A percentile compares a stretch with the other conserved stretches of the same genome.
Conservation (phyloP, 2,329 filamentous ascomycete species). For the Cladobotryum protrusum region DNA sequence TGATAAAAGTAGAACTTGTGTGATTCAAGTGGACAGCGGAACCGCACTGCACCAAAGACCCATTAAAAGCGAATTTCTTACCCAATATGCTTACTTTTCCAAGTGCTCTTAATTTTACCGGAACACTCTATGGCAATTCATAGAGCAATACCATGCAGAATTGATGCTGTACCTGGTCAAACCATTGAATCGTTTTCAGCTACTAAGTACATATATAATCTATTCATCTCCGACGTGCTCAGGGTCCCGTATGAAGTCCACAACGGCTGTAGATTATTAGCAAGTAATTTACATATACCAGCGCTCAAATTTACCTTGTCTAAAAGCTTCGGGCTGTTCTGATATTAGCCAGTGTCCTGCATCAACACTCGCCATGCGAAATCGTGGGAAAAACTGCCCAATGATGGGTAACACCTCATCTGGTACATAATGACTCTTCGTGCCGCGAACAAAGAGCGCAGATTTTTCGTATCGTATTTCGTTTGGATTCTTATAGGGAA, state of each 20-base stretch:
- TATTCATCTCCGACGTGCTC: conserved; percentile 29
- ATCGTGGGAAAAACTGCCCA: conserved; percentile 75
- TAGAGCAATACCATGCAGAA: not conserved
- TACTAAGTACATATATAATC: not conserved
- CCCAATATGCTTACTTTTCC: too few species aligned
- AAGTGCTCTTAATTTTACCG: too few species aligned
- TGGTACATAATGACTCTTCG: conserved; percentile 69
- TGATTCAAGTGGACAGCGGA: too few species aligned
- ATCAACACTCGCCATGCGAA: conserved; percentile 66
- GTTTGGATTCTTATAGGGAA: conserved; percentile 75
- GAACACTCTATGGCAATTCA: too few species aligned
- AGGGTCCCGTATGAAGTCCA: conserved; percentile 52
- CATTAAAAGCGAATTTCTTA: too few species aligned
- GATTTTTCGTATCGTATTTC: conserved; percentile 65
- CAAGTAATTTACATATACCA: not conserved
- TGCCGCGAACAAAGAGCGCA: conserved; percentile 75
- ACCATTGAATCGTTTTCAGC: too few species aligned
- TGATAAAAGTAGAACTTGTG: too few species aligned
- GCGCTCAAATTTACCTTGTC: conserved; percentile 48
- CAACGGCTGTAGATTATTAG: conserved; percentile 42
- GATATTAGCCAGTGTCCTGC: conserved; percentile 84
- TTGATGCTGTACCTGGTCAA: not conserved
- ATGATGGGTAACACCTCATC: conserved; percentile 76
- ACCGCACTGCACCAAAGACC: too few species aligned
- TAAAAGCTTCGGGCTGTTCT: conserved; percentile 77